Base-by-base conservation (phyloP, 2,329 filamentous ascomycete species). In the Colletotrichum chrysophilum region DNA sequence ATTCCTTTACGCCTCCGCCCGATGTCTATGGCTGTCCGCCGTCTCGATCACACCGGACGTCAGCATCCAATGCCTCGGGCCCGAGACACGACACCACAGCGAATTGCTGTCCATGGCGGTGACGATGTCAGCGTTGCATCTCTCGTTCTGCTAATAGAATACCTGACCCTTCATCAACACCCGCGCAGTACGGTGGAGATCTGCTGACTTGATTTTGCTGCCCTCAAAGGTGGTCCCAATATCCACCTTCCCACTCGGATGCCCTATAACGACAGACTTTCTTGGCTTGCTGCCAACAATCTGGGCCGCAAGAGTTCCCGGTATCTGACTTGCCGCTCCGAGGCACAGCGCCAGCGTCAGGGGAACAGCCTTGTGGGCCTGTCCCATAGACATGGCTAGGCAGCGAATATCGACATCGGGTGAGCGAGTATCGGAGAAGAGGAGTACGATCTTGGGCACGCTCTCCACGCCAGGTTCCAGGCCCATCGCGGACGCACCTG, bases 101-200 rank as follows among this genome's bases (percentile, higher is more conserved):
- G 43, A 32, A 13, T 10, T 38, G 28, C 21, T n/a, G n/a, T 28
- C 21, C 34, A 52, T 32, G 36, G 64, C 36, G n/a, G n/a, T 48
- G 28, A 26, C n/a, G 36, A 48, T 52, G 16, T 18, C 43, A 30
- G 26, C 56, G 26, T 21, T n/a, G 4, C 67, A 48, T 62, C 24
- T 38, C 34, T 43, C 38, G 32, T 6, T n/a, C 66, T 38, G 43
- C 78, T 73, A 86, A 74, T 88, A 90, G 62, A 85, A 88, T 4
- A 89, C 86, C 6, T 85, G 79, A 0, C 88, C 88, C 74, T 87
- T 87, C 88, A 90, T 90, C 77, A 90, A 61, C 6, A 89, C 80
- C 66, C 87, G 84, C 9, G 87, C 88, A 0, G 88, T 90, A 24
- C 88, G 83, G 76, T 87, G 81, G 32, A 90, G 77, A 73, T 87